Evolutionary conservation across 2,329 filamentous ascomycete species (phyloP).

Genomic region (Dothideomycetidae sp.): DNA sequence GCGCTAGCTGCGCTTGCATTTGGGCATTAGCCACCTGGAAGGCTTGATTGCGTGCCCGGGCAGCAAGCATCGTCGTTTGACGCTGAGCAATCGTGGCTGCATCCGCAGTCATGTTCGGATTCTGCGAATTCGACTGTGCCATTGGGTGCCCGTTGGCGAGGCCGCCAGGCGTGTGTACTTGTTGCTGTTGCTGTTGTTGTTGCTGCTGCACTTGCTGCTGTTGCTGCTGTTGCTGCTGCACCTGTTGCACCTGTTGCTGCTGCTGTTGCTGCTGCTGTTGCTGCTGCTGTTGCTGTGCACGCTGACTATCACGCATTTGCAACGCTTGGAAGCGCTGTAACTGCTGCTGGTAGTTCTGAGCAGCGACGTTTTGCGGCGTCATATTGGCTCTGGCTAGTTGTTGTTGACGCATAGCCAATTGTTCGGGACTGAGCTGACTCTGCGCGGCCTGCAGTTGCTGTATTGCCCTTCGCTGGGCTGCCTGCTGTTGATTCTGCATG

Average conservation of each 20-base stretch:
- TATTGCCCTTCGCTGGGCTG: constrained; percentile 22
- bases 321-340: constrained; percentile 5
- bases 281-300: constrained; percentile 13
- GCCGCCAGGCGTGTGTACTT: background rate
- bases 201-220: background rate
- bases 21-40: constrained; percentile 5
- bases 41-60: constrained; percentile 2
- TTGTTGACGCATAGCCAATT: constrained; percentile 16
- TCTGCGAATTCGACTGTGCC: constrained; percentile 3
- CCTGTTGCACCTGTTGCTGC: constrained; percentile 11
- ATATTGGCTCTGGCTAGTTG: background rate
- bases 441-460: constrained; percentile 21
- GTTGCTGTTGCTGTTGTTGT: background rate
- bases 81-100: constrained; percentile 1
- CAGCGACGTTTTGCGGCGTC: constrained; percentile 2
- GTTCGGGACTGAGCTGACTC: constrained; percentile 17
- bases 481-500: constrained; percentile 16
- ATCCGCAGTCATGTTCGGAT: constrained; percentile 2
- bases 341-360: constrained; percentile 10
- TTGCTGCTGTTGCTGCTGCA: no score
- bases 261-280: constrained; percentile 14
- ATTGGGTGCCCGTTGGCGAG: constrained; percentile 2
- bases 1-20: constrained; percentile 2
- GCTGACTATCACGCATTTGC: constrained; percentile 12
- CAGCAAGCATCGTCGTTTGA: background rate